Base-by-base conservation (phyloP, 192 early-diverging fungal species). In the Rhizoclosmatium sp. region DNA sequence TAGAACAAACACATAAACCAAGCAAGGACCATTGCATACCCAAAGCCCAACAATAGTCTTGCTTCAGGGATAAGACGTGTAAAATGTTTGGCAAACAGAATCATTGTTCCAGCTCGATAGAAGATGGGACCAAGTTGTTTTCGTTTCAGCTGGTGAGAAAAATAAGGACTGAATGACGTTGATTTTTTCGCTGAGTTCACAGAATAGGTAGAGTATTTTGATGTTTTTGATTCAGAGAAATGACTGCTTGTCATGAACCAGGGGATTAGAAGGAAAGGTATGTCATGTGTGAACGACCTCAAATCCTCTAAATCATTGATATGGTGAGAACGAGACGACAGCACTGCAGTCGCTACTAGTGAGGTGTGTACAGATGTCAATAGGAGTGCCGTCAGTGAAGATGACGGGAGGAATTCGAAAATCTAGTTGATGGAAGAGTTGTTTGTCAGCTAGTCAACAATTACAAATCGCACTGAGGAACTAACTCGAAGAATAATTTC, bases 1-100 rank as follows among this genome's bases (percentile, higher is more conserved):
- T 82, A 82, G 49, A 85, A 85, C 16, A 82, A 41, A 46, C 79
- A 76, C 84, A 85, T 81, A 48, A 85, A 85, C 81, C 84, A 82
- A 14, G 78, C 84, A 3, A 85, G 61, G 2, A 85, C 75, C 39
- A 85, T 69, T 3, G 84, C 84, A 47, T 85, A 85, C 3, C 84
- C 81, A 4, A 82, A 31, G 31, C 84, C 84, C 21, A 85, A 51
- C 39, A 85, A 54, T 23, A 59, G 44, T 47, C 69, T 60, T 7
- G 84, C 84, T 64, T 85, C 84, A 4, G 84, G 84, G 40, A 85
- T 80, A 47, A 85, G 62, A 14, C 81, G 51, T 2, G 76, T 69
- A 56, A 85, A 85, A 69, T 85, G 80, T 5, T 76, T 44, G 31
- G 78, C 84, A 78, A 85, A 85, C 23, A 85, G 65, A 44, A 85